Conservation (phyloP, 2,329 filamentous ascomycete species). For the Cercospora zeina region DNA sequence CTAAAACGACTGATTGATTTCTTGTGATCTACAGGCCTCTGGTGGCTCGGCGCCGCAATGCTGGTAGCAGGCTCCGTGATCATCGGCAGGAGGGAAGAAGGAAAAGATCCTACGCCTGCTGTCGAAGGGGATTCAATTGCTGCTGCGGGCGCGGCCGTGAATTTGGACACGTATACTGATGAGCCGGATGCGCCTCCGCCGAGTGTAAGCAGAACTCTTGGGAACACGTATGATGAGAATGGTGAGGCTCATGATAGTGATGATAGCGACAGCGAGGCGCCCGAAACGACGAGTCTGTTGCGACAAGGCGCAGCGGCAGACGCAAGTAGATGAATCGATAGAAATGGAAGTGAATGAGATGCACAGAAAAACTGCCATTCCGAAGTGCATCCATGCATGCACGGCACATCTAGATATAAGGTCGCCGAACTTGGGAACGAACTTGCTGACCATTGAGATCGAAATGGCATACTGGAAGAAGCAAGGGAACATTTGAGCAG, state of each 20-base stretch:
- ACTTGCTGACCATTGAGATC: not conserved
- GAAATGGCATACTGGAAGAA: too few relatives aligned
- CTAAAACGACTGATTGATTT: not conserved
- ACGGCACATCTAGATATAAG: too few relatives aligned
- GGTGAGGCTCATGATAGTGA: conserved; percentile 10
- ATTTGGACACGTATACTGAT: conserved; percentile 32
- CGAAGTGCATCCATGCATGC: not conserved
- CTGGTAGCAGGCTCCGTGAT: conserved; percentile 76
- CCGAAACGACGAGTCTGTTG: conserved; percentile 2
- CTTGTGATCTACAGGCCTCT: conserved; percentile 50
- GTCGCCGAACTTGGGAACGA: not conserved
- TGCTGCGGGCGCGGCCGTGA: conserved; percentile 15
- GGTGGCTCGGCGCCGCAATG: conserved; percentile 73
- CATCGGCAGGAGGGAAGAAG: conserved; percentile 68
- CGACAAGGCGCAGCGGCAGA: not conserved
- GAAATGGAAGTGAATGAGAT: not conserved
- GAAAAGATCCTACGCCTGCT: conserved; percentile 35
- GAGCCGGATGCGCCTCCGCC: conserved; percentile 38
- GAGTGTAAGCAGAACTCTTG: conserved; percentile 19
- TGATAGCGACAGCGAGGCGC: conserved; percentile 3
- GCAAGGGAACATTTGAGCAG: not conserved
- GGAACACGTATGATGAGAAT: not conserved
- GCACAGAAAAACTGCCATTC: not conserved
- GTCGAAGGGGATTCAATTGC: conserved; percentile 28
- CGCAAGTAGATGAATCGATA: not conserved